Percentiles rank a stretch among this genome's conserved stretches.
phyloP scores from a whole-genome alignment of 2,329 filamentous ascomycete species.

The Elsinoe fawcettii region DNA sequence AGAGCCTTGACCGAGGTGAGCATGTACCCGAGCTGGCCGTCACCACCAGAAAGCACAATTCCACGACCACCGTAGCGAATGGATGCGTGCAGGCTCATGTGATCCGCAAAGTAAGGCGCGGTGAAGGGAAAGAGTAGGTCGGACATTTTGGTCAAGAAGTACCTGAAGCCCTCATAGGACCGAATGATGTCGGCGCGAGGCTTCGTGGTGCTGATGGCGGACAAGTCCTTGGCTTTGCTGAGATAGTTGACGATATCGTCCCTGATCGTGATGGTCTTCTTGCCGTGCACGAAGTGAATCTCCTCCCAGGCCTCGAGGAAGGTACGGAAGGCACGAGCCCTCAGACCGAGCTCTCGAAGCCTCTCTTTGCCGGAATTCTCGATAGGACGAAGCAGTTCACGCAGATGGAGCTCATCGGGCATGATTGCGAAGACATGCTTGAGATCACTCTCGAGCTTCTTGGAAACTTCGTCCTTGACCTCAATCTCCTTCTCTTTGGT shows the following conservation, averaged over 20 bases:
- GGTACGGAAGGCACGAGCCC: constrained; percentile 34
- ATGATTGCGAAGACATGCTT: constrained; percentile 25
- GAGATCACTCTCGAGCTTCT: constrained; percentile 8
- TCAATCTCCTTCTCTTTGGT: constrained; percentile 3
- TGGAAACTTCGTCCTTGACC: constrained; percentile 5
- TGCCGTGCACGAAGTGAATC: constrained; percentile 27
- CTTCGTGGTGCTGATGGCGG: constrained; percentile 21
- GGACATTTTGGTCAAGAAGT: constrained; percentile 34
- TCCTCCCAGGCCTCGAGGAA: constrained; percentile 38
- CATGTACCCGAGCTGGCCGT: constrained; percentile 37
- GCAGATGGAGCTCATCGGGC: constrained; percentile 30
- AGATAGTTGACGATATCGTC: constrained; percentile 37
- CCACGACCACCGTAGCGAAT: constrained; percentile 37
- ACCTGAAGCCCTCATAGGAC: constrained; percentile 37
- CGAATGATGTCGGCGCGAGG: constrained; percentile 31
- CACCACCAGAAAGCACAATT: constrained; percentile 40
- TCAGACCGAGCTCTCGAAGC: constrained; percentile 35
- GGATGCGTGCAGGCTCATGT: constrained; percentile 38
- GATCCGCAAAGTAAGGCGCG: constrained; percentile 38
- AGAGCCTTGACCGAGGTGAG: constrained; percentile 37
- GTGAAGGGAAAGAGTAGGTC: constrained; percentile 35
- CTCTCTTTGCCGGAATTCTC: constrained; percentile 33
- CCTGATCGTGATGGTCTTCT: constrained; percentile 34
- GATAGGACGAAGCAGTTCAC: constrained; percentile 33
- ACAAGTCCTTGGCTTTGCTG: constrained; percentile 20